Base-by-base conservation (phyloP, 495 filamentous ascomycete species). In the Penicillium steckii region DNA sequence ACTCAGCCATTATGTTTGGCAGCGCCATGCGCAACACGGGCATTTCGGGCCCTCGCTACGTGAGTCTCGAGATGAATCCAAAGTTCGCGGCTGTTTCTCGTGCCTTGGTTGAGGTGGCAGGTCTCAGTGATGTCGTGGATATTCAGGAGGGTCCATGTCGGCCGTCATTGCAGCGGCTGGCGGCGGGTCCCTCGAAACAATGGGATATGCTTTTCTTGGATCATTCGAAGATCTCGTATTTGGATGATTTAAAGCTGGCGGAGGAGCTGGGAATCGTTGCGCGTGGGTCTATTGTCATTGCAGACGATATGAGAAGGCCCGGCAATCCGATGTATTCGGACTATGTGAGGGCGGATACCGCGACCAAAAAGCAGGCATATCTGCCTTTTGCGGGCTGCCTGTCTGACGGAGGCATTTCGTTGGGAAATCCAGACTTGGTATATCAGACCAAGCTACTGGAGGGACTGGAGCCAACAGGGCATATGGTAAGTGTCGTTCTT, bases 1-100 rank as follows among this genome's bases (percentile, higher is more conserved):
- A 88, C 68, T 89, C 84, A 0, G 79, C 81, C 23, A 77, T 90
- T 33, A 70, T 85, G 1, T 90, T 89, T 52, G 84, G 76, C 12
- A 69, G 76, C 19, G 81, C 82, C 12, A 60, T 87, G n/a, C 72
- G 75, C 21, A 64, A 75, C 32, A 71, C 74, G 8, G 78, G 80
- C 23, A 81, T 80, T 27, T 26, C 46, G 2, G 50, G 25, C 10
- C 13, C 46, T 10, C 59, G 66, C 43, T 84, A 85, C 55, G 85
- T 72, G 64, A 85, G 80, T 59, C 60, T 90, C 1, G 88, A 90
- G 56, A 71, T 76, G 46, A 83, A 83, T 54, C 83, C 86, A 1
- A 75, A 80, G 29, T 89, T 90, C 56, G 87, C 77, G 2, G 80
- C 83, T 13, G 74, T 89, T 12, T 81, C 84, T 15, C 71, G 70